A percentile compares a stretch with the other conserved stretches of the same genome.
Conservation (phyloP, 2,329 filamentous ascomycete species). For the Claviceps capensis region DNA sequence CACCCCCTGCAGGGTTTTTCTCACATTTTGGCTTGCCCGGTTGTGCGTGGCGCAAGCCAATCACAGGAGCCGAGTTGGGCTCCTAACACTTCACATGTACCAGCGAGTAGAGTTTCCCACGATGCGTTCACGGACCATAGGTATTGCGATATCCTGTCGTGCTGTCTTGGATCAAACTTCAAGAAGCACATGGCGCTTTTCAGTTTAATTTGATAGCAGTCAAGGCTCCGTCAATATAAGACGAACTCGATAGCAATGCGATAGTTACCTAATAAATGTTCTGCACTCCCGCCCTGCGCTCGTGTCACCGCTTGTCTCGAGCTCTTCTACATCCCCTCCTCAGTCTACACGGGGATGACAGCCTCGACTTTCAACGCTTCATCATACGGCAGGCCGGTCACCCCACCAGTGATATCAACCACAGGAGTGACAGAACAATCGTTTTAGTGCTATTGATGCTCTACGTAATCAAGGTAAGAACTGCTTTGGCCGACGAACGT, state of each 20-base stretch:
- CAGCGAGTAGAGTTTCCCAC: neutral
- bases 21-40: neutral
- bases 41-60: constrained; percentile 6
- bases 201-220: too few relatives aligned
- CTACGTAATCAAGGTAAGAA: neutral
- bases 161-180: neutral
- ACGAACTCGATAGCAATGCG: neutral
- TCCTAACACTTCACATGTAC: neutral
- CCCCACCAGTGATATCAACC: too few relatives aligned
- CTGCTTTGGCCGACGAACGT: neutral
- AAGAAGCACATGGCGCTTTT: neutral
- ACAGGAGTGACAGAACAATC: too few relatives aligned
- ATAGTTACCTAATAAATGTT: neutral
- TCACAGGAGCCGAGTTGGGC: constrained; percentile 2
- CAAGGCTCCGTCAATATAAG: too few relatives aligned
- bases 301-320: neutral
- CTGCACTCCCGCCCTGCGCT: neutral
- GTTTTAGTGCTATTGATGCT: too few relatives aligned
- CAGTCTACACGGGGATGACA: neutral
- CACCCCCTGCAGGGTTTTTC: constrained; percentile 10
- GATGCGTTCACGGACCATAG: too few relatives aligned
- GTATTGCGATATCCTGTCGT: neutral
- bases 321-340: neutral
- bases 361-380: neutral
- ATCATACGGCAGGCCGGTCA: too few relatives aligned